These are phyloP conservation scores for Sporisorium scitamineum DNA, from an alignment of 1,284 basidiomycete species.

Conservation along the genomic window DNA sequence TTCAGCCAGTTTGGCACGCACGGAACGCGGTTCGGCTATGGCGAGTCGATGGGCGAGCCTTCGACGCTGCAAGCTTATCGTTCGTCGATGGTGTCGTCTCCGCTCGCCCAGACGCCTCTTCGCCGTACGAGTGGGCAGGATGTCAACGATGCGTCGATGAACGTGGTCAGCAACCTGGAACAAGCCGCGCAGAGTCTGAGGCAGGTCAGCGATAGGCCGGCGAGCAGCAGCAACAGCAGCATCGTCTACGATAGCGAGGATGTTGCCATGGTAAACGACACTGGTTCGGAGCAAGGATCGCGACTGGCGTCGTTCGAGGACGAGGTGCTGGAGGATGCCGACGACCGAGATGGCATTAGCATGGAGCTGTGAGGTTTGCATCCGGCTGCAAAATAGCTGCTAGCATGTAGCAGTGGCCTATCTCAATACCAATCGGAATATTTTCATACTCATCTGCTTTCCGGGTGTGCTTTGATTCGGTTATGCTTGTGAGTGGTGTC, in stretches of 20 bases:
- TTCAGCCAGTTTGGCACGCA: conserved; percentile 35
- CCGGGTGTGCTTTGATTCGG: background rate
- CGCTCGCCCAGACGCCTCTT: conserved; percentile 37
- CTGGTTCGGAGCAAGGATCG: conserved; percentile 25
- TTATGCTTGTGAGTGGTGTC: background rate
- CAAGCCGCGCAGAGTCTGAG: conserved; percentile 33
- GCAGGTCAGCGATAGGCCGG: conserved; percentile 8
- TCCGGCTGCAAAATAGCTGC: background rate
- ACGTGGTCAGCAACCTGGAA: conserved; percentile 22
- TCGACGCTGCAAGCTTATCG: conserved; percentile 40
- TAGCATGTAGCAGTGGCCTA: background rate
- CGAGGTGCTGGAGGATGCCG: conserved; percentile 25
- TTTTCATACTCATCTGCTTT: background rate
- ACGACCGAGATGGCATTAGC: conserved; percentile 35
- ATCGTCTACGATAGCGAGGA: conserved; percentile 23
- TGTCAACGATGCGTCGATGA: conserved; percentile 10
- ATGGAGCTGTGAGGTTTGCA: conserved; percentile 30
- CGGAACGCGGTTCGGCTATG: conserved; percentile 26
- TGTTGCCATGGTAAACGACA: conserved; percentile 31
- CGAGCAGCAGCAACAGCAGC: conserved; percentile 28
- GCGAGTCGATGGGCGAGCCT: conserved; percentile 44
- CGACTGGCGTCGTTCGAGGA: conserved; percentile 27
- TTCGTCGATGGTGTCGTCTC: conserved; percentile 42
- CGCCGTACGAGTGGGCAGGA: conserved; percentile 28
- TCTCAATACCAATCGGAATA: background rate